phyloP scores from a whole-genome alignment of 495 filamentous ascomycete genomes.

The Daldinia concentrica region DNA sequence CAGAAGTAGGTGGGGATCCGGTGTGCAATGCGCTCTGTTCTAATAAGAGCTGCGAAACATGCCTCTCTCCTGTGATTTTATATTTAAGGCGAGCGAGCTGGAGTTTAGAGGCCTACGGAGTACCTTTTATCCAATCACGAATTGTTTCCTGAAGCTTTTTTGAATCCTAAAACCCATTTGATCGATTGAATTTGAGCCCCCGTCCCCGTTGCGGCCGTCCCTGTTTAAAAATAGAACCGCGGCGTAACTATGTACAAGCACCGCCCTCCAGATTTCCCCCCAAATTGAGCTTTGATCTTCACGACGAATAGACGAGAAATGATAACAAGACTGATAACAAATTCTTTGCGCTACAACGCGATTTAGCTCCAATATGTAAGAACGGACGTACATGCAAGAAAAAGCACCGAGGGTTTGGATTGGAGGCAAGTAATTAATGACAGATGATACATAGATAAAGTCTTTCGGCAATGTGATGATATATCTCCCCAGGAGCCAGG shows the following conservation, averaged over 20 bases:
- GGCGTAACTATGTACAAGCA: constrained; percentile 17
- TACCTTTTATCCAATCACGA: constrained; percentile 33
- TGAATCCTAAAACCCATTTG: constrained; percentile 29
- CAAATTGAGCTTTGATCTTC: constrained; percentile 23
- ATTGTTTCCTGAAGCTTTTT: constrained; percentile 2
- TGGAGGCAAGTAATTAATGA: constrained; percentile 26
- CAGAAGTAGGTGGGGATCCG: constrained; percentile 19
- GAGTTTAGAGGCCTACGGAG: constrained; percentile 19
- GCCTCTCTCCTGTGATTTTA: constrained; percentile 31
- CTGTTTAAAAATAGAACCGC: constrained; percentile 41
- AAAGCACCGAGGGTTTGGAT: constrained; percentile 36
- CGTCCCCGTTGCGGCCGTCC: not conserved
- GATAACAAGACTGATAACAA: constrained; percentile 18
- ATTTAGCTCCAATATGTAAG: constrained; percentile 27
- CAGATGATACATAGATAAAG: constrained; percentile 25
- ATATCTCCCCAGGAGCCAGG: constrained; percentile 13
- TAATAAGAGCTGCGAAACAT: constrained; percentile 20
- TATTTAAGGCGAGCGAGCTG: constrained; percentile 29
- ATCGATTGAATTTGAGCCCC: constrained; percentile 30
- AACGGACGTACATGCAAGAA: constrained; percentile 36
- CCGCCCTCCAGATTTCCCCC: constrained; percentile 8
- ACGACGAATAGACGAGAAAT: constrained; percentile 5
- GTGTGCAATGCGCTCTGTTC: constrained; percentile 1
- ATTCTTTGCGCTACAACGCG: constrained; percentile 23
- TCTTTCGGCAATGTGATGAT: constrained; percentile 38